These are phyloP conservation scores for Hypholoma sublateritium DNA, from an alignment of 768 basidiomycete species.

Conservation along the genomic window DNA sequence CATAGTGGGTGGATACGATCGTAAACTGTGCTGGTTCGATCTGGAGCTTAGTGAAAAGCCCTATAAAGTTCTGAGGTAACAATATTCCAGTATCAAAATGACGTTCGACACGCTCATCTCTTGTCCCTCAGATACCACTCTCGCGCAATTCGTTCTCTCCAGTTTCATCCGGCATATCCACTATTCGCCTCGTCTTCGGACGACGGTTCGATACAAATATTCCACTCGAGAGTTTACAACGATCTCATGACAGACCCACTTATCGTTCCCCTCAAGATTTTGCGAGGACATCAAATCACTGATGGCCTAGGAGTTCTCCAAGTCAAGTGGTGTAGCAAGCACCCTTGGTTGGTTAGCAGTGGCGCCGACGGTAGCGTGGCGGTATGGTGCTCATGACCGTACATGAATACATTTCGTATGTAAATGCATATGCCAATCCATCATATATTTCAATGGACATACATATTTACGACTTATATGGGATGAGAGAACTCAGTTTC, in stretches of 20 bases:
- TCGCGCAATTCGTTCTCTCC: constrained; percentile 88
- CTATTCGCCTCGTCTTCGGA: constrained; percentile 96
- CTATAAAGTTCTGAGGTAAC: constrained; percentile 90
- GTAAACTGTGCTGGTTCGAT: constrained; percentile 98
- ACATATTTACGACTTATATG: too few species aligned
- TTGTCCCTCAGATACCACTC: constrained; percentile 74
- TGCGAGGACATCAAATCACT: constrained; percentile 83
- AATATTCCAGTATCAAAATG: constrained; percentile 18
- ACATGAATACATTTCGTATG: not conserved
- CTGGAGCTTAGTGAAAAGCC: constrained; percentile 95
- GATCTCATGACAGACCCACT: constrained; percentile 97
- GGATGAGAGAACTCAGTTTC: too few species aligned
- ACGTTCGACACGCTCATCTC: constrained; percentile 4
- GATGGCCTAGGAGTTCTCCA: constrained; percentile 92
- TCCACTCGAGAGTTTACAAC: constrained; percentile 92
- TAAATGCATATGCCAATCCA: not conserved
- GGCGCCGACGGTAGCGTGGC: constrained; percentile 89
- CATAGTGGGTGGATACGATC: constrained; percentile 96
- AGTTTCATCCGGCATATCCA: constrained; percentile 93
- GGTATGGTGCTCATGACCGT: constrained; percentile 78
- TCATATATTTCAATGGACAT: too few species aligned
- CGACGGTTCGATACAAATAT: constrained; percentile 95
- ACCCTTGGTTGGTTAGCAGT: constrained; percentile 91
- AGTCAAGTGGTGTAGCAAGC: constrained; percentile 82
- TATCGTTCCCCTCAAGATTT: constrained; percentile 95